Evolutionary conservation across 208 protist genomes (phyloP), one percentile per base, ranked within the genome.

Genomic region (Zelonia costaricensis): DNA sequence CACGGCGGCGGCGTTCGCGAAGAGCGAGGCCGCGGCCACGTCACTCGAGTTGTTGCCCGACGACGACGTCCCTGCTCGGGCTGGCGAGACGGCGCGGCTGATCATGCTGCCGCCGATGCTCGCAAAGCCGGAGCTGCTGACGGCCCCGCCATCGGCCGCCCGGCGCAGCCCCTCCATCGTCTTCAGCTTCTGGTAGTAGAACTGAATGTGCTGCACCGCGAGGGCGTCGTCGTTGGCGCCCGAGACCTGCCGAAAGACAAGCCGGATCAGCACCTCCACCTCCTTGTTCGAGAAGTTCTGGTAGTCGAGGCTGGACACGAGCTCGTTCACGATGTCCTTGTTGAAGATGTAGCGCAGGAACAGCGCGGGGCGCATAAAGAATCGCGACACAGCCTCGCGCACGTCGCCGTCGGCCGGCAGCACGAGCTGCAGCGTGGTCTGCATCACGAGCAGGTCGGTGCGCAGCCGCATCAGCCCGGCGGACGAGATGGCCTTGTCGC

Each of bases 281-380:
- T 95, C 89, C n/a, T 62, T 57, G 12, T 40, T 48, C 18, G 67
- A 72, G 69, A 93, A 91, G 23, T 64, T 27, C 23, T 59, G 61
- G 61, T 91, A 91, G 69, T 92, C 88, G 1, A 86, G 78, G 57
- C 80, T 95, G 20, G 88, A 77, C 16, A 95, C 55, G 22, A 95
- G 70, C 31, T 95, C 89, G 51, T 74, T 84, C 10, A 87, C 77
- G 18, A 95, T 86, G 58, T 93, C 78, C 18, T 71, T 75, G 57
- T 91, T 92, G 39, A 73, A 76, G 48, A 95, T 69, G 68, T 95
- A 86, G 22, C 77, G 81, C 28, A 95, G 51, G 64, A 95, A 92
- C 1, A 88, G 79, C 12, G 80, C 72, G 0, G 85, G 86, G 7
- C 86, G 83, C 5, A 62, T 45, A 70, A 91, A 93, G 57, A 76